Percentiles rank a stretch among this genome's conserved stretches.
These are phyloP conservation scores for Ulota crispa DNA, from an alignment of 225 moss, liverwort and hornwort species.

Conservation along the genomic window DNA sequence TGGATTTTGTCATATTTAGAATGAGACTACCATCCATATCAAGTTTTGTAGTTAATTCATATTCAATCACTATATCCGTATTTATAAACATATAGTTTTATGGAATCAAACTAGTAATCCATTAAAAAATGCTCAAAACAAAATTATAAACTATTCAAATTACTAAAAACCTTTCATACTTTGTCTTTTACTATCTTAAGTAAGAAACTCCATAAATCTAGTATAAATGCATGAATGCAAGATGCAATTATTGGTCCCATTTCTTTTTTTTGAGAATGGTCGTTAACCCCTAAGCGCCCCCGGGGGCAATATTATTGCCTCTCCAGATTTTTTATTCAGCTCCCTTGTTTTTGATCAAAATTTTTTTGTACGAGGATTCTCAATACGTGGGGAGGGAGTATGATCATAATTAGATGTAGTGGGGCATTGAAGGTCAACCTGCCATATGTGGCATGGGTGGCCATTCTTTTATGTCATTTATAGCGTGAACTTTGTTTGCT, in stretches of 20 bases:
- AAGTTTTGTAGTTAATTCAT: neutral
- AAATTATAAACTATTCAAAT: neutral
- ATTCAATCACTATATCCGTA: fast-evolving
- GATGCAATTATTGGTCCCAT: neutral
- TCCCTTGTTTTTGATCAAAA: too few relatives aligned
- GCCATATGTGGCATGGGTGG: too few relatives aligned
- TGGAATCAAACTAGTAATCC: neutral
- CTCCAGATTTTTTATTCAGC: too few relatives aligned
- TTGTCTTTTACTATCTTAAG: conserved; percentile 19
- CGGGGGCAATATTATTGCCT: too few relatives aligned
- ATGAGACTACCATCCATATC: neutral
- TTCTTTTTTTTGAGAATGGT: neutral
- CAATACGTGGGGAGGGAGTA: too few relatives aligned
- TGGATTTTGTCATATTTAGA: neutral
- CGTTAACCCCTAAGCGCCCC: too few relatives aligned
- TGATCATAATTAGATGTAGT: too few relatives aligned
- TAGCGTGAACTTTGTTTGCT: too few relatives aligned
- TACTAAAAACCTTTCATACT: conserved; percentile 29
- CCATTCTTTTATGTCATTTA: too few relatives aligned
- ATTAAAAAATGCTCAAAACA: fast-evolving
- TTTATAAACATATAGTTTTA: neutral
- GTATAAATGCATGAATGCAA: fast-evolving
- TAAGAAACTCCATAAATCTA: neutral
- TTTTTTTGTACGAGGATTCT: too few relatives aligned
- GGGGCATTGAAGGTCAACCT: too few relatives aligned